Base-by-base conservation (phyloP, 2,329 filamentous ascomycete species). In the Xylaria sp. region DNA sequence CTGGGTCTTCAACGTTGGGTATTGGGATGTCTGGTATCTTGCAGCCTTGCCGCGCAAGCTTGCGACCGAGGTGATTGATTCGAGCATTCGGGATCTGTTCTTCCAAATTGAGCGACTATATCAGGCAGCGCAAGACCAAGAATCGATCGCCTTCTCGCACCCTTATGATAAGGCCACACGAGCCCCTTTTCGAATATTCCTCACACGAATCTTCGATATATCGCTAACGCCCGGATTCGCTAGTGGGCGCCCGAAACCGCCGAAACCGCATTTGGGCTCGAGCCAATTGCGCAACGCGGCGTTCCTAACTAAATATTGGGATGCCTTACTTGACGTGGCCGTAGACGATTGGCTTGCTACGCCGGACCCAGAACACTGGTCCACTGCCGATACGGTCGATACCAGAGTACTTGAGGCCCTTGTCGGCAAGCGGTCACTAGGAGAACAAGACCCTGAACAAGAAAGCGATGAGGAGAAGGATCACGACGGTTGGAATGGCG, bases 261-360 rank as follows among this genome's bases (percentile, higher is more conserved):
- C 84, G 1, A 69, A 68, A 14, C 84, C 84, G 11, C 85, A 86
- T 71, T 82, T 71, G 66, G 80, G 80, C 45, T 80, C 83, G 1
- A 85, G 87, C 70, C 83, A 89, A 69, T 79, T 86, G 72, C 85
- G 85, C 66, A 88, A 88, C 68, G 85, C 86, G 1, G 82, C 83
- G 1, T 81, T 82, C 57, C 74, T 89, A 48, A 85, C 85, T 0
- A 74, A 74, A 8, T 77, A 79, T 12, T 89, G 87, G 87, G 87
- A 89, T 69, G 71, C 77, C 4, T 71, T 77, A 45, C 68, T 88
- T 3, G 76, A 79, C n/a, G 76, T 76, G 6, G 76, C 77, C 17
- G 76, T 86, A 59, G 75, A 78, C 0, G 72, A 79, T 7, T 89
- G 87, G 86, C 78, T 79, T 51, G 74, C 77, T 12, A 81, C 72